A percentile compares a stretch with the other conserved stretches of the same genome.
phyloP scores from a whole-genome alignment of 768 basidiomycete genomes.

The Podaxis sp. region DNA sequence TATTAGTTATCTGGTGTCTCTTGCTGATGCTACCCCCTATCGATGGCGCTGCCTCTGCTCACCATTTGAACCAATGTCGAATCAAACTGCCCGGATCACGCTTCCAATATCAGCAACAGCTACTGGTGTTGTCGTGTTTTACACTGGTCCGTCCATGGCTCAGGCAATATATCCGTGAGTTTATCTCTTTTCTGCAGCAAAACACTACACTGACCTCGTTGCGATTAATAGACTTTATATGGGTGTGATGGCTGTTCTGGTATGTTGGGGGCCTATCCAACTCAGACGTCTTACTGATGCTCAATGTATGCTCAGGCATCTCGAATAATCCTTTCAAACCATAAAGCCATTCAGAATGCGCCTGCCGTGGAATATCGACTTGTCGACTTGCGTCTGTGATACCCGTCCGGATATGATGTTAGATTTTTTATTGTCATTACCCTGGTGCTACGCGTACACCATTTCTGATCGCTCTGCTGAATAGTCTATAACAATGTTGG shows the following conservation, averaged over 20 bases:
- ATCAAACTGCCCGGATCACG: background rate
- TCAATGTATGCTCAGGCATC: background rate
- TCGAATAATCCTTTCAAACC: background rate
- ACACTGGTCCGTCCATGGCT: background rate
- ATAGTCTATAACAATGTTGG: constrained; percentile 2
- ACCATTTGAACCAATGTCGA: background rate
- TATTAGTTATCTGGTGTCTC: background rate
- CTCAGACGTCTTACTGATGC: background rate
- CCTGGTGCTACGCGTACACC: background rate
- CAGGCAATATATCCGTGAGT: background rate
- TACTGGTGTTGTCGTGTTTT: background rate
- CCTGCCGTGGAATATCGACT: background rate
- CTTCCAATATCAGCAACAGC: background rate
- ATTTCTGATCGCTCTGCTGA: background rate
- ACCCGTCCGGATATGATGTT: background rate
- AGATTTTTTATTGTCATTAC: background rate
- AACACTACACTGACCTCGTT: background rate
- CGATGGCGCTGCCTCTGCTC: background rate
- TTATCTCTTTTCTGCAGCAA: background rate
- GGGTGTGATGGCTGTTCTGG: background rate
- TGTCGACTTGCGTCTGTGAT: background rate
- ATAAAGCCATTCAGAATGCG: background rate
- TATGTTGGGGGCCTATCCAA: background rate
- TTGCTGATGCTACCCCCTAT: no score
- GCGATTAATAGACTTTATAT: background rate